A percentile compares a stretch with the other conserved stretches of the same genome.
These are phyloP conservation scores for Triadica sebifera DNA, from an alignment of 345 rosid genomes.

Conservation along the genomic window DNA sequence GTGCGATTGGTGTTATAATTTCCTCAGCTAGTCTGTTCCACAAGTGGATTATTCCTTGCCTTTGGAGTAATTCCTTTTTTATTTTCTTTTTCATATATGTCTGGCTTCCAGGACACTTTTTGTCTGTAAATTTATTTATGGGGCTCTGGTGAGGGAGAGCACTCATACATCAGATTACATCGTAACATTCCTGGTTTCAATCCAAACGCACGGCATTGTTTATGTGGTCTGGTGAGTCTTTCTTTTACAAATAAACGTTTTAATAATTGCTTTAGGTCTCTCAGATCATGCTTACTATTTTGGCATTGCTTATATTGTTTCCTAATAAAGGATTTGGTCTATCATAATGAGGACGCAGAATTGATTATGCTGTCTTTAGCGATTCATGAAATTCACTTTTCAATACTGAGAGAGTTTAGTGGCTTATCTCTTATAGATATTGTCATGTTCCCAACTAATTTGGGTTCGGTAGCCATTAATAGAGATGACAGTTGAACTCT, in stretches of 20 bases:
- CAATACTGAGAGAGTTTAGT: slow-evolving; percentile 91
- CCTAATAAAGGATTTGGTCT: slow-evolving; percentile 3
- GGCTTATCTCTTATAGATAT: slow-evolving; percentile 14
- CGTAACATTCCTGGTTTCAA: slow-evolving; percentile 79
- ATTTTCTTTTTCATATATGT: too few relatives aligned
- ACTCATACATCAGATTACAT: slow-evolving; percentile 85
- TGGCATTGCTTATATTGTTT: neutral
- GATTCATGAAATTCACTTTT: slow-evolving; percentile 97
- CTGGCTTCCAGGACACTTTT: too few relatives aligned
- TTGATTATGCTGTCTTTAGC: slow-evolving; percentile 95
- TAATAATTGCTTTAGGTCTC: neutral
- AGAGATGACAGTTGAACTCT: too few relatives aligned
- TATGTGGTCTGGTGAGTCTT: slow-evolving; percentile 79
- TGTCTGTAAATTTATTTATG: too few relatives aligned
- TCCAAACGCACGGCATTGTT: slow-evolving; percentile 93
- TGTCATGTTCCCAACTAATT: neutral
- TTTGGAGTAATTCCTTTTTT: slow-evolving; percentile 25
- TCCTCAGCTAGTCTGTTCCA: slow-evolving; percentile 29
- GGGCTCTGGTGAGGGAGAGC: slow-evolving; percentile 89
- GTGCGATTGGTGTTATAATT: slow-evolving; percentile 43
- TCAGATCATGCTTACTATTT: neutral
- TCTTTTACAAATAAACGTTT: neutral
- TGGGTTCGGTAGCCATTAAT: too few relatives aligned
- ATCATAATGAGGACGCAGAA: slow-evolving; percentile 83
- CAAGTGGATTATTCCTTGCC: slow-evolving; percentile 49